Percentiles rank a stretch among this genome's conserved stretches.
These are phyloP conservation scores for Teunomyces panamensis DNA, from an alignment of 805 yeast genomes.

Conservation along the genomic window DNA sequence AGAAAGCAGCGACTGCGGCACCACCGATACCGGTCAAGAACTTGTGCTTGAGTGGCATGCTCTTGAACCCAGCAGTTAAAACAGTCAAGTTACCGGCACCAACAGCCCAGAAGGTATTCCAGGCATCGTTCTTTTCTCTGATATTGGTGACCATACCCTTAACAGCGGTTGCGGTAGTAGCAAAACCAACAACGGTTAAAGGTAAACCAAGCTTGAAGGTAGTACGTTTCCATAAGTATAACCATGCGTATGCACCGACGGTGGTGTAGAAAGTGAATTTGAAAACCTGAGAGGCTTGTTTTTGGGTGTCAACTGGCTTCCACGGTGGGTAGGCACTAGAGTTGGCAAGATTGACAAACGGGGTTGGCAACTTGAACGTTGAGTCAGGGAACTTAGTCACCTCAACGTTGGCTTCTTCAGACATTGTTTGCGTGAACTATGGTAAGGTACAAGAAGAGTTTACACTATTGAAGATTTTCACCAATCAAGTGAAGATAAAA, in stretches of 20 bases:
- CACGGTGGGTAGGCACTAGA: conserved; percentile 45
- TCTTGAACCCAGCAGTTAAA: conserved; percentile 43
- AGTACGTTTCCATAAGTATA: conserved; percentile 42
- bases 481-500: conserved; percentile 4
- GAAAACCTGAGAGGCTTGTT: conserved; percentile 46
- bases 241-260: conserved; percentile 47
- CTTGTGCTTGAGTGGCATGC: conserved; percentile 41
- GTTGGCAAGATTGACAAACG: conserved; percentile 37
- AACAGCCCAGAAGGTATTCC: conserved; percentile 65
- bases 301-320: conserved; percentile 55
- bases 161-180: conserved; percentile 51
- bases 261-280: conserved; percentile 46
- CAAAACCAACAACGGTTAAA: conserved; percentile 39
- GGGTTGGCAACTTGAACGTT: conserved; percentile 39
- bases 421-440: conserved; percentile 8
- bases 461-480: background rate
- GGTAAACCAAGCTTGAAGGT: conserved; percentile 41
- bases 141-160: conserved; percentile 53
- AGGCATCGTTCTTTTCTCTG: conserved; percentile 60
- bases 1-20: conserved; percentile 34
- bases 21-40: conserved; percentile 39
- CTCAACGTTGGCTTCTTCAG: conserved; percentile 9
- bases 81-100: conserved; percentile 46
- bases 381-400: conserved; percentile 29
- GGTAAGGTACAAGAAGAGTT: conserved; percentile 1